Conservation (phyloP, 495 filamentous ascomycete species). For the Melanomma pulvis-pyrius region DNA sequence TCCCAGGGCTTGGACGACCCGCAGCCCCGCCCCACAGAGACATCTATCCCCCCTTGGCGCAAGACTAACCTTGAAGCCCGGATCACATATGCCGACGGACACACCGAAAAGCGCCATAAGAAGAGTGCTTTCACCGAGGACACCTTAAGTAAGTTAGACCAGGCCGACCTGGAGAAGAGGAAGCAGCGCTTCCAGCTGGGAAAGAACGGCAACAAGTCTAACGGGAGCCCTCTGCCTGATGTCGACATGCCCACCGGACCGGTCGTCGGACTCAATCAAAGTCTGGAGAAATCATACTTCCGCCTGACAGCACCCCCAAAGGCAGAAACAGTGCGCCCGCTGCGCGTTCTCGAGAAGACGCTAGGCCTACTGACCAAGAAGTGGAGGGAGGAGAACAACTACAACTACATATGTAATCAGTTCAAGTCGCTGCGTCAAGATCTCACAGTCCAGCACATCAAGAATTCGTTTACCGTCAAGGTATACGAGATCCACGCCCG, state of each 20-base stretch:
- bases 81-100: conserved; percentile 61
- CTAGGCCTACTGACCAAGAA: conserved; percentile 88
- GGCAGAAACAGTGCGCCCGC: conserved; percentile 83
- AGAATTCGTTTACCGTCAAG: conserved; percentile 89
- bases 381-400: conserved; percentile 92
- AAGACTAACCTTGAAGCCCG: conserved; percentile 80
- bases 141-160: conserved; percentile 74
- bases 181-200: conserved; percentile 75
- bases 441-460: conserved; percentile 95
- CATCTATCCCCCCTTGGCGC: conserved; percentile 69
- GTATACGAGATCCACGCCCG: conserved; percentile 98
- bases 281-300: conserved; percentile 92
- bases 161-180: conserved; percentile 84
- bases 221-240: conserved; percentile 54
- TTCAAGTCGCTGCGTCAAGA: conserved; percentile 99
- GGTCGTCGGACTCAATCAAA: conserved; percentile 79
- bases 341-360: conserved; percentile 76
- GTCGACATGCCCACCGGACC: conserved; percentile 69
- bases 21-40: conserved; percentile 1
- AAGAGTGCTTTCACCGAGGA: conserved; percentile 47
- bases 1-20: conserved; percentile 55
- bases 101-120: conserved; percentile 60
- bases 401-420: conserved; percentile 97
- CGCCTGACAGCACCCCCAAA: conserved; percentile 88
- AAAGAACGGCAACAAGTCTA: conserved; percentile 2